phyloP scores from a whole-genome alignment of 23 red algal genomes.

The Gracilaria vermiculophylla region DNA sequence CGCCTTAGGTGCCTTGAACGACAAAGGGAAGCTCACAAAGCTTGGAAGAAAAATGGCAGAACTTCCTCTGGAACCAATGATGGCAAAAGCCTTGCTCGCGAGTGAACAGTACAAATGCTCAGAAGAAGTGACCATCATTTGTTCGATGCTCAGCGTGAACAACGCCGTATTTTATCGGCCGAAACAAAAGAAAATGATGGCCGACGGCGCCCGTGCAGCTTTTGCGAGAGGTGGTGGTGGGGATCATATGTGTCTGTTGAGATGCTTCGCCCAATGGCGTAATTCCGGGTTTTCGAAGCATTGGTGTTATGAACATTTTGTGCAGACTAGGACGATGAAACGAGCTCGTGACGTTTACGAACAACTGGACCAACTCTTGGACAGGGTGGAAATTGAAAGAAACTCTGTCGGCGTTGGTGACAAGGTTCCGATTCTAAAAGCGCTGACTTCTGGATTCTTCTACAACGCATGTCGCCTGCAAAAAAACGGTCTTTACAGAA shows the following conservation, averaged over 20 bases:
- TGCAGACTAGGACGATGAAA: conserved; percentile 81
- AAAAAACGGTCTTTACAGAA: conserved; percentile 84
- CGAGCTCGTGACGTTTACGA: conserved; percentile 84
- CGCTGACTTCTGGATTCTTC: conserved; percentile 84
- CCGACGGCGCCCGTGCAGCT: conserved; percentile 64
- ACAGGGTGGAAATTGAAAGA: conserved; percentile 66
- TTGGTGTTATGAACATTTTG: conserved; percentile 92
- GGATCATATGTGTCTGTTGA: conserved; percentile 79
- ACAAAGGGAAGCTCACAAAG: conserved; percentile 78
- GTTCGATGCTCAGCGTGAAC: conserved; percentile 85
- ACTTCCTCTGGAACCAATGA: conserved; percentile 91
- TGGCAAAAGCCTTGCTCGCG: conserved; percentile 82
- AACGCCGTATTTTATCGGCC: conserved; percentile 81
- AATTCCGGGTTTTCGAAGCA: conserved; percentile 68
- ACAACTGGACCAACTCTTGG: conserved; percentile 84
- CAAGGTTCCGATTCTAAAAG: conserved; percentile 70
- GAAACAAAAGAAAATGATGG: conserved; percentile 74
- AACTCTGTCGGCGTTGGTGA: conserved; percentile 46
- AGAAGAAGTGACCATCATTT: conserved; percentile 82
- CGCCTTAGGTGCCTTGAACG: conserved; percentile 80
- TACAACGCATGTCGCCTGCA: conserved; percentile 78
- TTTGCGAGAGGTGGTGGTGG: conserved; percentile 66
- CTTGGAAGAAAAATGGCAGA: conserved; percentile 85
- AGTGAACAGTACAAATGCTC: conserved; percentile 77
- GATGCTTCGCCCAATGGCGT: conserved; percentile 84